These are phyloP conservation scores for Raphanus hybrid DNA, from an alignment of 441 rosid species.

Conservation along the genomic window DNA sequence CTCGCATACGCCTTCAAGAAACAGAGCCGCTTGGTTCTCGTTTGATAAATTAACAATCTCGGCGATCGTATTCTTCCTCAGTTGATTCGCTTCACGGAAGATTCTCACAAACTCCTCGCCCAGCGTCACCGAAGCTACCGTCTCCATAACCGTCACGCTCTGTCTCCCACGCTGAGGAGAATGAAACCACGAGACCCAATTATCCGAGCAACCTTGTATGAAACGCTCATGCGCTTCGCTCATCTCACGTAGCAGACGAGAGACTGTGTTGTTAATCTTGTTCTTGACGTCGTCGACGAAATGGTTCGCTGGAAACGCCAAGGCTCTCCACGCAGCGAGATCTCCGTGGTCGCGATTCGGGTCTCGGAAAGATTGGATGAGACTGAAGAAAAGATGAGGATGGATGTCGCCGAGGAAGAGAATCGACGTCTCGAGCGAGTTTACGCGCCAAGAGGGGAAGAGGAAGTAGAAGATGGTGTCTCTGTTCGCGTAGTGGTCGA, in stretches of 20 bases:
- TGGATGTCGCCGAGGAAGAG: constrained; percentile 5
- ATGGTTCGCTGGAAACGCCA: too few relatives aligned
- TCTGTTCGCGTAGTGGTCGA: not conserved
- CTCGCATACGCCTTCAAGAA: constrained; percentile 1
- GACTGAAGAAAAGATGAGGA: not conserved
- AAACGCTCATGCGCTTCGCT: not conserved
- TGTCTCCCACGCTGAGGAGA: not conserved
- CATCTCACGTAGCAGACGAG: not conserved
- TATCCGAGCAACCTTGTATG: not conserved
- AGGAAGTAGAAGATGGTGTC: not conserved
- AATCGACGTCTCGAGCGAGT: not conserved
- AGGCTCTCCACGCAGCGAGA: not conserved
- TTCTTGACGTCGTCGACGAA: too few relatives aligned
- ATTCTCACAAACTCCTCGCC: not conserved
- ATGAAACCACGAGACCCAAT: not conserved
- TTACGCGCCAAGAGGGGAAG: not conserved
- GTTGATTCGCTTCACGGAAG: constrained; percentile 6
- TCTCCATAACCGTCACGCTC: not conserved
- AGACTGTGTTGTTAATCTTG: not conserved
- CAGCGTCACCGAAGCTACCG: not conserved
- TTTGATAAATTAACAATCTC: not conserved
- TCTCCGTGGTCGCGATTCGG: not conserved
- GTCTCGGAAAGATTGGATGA: not conserved
- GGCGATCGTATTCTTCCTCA: not conserved
- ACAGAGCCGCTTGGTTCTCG: not conserved